Evolutionary conservation across 129 eudicot genomes (phyloP), one percentile per base, ranked within the genome.

Genomic region (Artemisia annua): DNA sequence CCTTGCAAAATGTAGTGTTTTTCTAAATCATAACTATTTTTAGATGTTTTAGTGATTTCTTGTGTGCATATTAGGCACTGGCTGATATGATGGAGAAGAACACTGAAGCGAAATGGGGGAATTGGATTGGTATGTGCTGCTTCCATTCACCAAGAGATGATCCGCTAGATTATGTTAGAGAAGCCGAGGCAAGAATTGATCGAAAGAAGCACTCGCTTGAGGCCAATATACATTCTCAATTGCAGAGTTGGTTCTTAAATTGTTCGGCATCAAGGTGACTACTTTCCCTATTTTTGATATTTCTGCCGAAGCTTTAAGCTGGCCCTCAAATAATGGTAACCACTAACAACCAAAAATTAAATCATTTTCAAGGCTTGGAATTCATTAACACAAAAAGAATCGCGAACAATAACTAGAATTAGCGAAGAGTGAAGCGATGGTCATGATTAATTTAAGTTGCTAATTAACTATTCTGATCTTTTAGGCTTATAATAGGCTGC

Each of bases 81-180:
- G 82, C 86, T 17, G 87, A 84, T 69, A 82, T 87, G 83, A 87
- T 85, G 93, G 84, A 82, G 75, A 85, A 80, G 58, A 73, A 78
- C 54, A 69, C 80, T 0, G 77, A 87, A 63, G 85, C 81, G 0
- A 85, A 69, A 64, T 82, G 83, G 84, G 94, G 94, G 9, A 85
- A 85, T 63, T 77, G 78, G 80, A 62, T 80, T 3, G 86, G 87
- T n/a, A 63, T 58, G 82, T 83, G 59, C 74, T 85, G 5, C 73
- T 87, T 10, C 87, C 89, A 26, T 85, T 87, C 58, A 75, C 61
- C 50, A 19, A 71, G 87, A 57, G 84, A 78, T 48, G 84, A 87
- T 69, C 90, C 90, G 0, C 32, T 87, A 15, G 87, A 87, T 50
- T 87, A 85, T 53, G 74, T 85, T 46, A 75, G 84, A 63, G 78